Conservation (phyloP, 1,284 basidiomycete genomes). For the Baeospora myosura region DNA sequence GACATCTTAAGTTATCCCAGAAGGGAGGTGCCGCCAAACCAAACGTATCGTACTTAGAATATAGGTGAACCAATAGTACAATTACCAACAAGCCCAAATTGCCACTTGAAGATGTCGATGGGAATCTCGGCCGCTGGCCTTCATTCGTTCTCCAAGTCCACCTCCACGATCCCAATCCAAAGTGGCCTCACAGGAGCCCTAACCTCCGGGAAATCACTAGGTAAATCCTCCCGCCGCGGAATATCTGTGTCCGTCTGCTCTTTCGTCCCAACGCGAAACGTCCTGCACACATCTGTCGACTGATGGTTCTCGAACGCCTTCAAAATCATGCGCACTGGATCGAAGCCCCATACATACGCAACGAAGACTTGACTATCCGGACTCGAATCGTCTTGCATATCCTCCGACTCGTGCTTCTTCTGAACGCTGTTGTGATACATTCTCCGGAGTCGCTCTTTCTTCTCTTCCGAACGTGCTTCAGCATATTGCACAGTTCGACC, state of each 20-base stretch:
- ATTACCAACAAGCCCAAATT: no score
- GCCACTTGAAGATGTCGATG: no score
- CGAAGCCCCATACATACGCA: slow-evolving; percentile 6
- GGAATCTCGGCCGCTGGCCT: no score
- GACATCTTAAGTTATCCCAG: no score
- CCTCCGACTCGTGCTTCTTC: neutral
- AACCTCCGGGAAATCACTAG: neutral
- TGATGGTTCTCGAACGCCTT: slow-evolving; percentile 5
- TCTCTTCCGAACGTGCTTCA: neutral
- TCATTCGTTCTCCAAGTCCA: neutral
- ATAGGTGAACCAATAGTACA: no score
- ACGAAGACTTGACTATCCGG: neutral
- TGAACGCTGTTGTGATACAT: neutral
- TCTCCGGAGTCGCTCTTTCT: neutral
- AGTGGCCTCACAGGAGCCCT: slow-evolving; percentile 4
- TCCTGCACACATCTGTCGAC: neutral
- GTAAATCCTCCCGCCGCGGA: neutral
- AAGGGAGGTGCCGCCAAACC: no score
- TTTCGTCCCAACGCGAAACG: slow-evolving; percentile 2
- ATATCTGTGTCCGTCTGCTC: slow-evolving; percentile 4
- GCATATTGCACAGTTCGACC: slow-evolving; percentile 7
- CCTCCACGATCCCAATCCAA: slow-evolving; percentile 5
- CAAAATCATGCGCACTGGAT: slow-evolving; percentile 3
- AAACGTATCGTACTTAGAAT: no score
- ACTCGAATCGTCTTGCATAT: neutral